These are phyloP conservation scores for Xylaria sp. DNA, from an alignment of 495 filamentous ascomycete species.

Conservation along the genomic window DNA sequence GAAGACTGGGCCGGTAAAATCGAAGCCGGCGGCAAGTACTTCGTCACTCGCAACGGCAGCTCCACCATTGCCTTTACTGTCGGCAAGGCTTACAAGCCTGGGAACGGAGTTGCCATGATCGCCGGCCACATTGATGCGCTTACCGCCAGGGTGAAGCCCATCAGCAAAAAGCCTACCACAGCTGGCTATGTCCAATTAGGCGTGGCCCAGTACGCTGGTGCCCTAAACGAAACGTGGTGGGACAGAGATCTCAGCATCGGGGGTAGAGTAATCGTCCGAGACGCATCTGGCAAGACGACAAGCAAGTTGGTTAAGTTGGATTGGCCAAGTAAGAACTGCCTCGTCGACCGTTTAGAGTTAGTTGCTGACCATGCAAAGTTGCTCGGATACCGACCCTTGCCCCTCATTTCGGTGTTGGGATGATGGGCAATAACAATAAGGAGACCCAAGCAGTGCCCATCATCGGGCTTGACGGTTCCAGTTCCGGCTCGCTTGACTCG, in stretches of 20 bases:
- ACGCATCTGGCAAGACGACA: slow-evolving; percentile 78
- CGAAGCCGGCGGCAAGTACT: slow-evolving; percentile 86
- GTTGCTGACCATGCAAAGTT: slow-evolving; percentile 54
- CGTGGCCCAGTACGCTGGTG: slow-evolving; percentile 92
- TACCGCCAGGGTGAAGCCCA: slow-evolving; percentile 87
- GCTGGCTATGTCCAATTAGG: slow-evolving; percentile 89
- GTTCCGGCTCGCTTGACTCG: slow-evolving; percentile 47
- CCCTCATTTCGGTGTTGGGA: slow-evolving; percentile 86
- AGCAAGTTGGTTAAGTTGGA: slow-evolving; percentile 86
- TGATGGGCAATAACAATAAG: slow-evolving; percentile 78
- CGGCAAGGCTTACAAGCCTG: slow-evolving; percentile 80
- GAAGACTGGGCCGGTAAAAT: slow-evolving; percentile 79
- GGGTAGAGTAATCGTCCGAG: slow-evolving; percentile 83
- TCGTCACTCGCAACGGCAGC: slow-evolving; percentile 82
- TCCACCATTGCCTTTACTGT: slow-evolving; percentile 87
- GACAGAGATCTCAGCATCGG: slow-evolving; percentile 91
- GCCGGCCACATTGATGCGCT: slow-evolving; percentile 94
- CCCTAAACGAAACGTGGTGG: slow-evolving; percentile 88
- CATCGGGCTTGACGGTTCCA: slow-evolving; percentile 83
- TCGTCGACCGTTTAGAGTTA: neutral
- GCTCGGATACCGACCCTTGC: slow-evolving; percentile 92
- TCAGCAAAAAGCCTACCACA: slow-evolving; percentile 78
- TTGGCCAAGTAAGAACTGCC: slow-evolving; percentile 69
- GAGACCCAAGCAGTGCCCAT: slow-evolving; percentile 97
- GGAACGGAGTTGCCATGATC: slow-evolving; percentile 80